A percentile compares a stretch with the other conserved stretches of the same genome.
Evolutionary conservation across 345 rosid species (phyloP).

Genomic region (Citrus cavaleriei): DNA sequence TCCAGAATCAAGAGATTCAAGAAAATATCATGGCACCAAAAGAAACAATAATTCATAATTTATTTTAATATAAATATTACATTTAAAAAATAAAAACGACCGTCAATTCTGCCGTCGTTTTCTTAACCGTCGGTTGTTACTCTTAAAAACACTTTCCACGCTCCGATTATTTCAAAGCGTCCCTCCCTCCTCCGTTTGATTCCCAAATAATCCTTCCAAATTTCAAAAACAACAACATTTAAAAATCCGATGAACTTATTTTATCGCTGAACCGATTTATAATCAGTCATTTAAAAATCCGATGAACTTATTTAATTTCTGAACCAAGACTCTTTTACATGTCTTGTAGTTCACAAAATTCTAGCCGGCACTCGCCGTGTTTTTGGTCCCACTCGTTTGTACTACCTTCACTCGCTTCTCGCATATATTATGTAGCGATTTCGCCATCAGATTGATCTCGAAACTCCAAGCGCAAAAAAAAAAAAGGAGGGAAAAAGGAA

Average conservation of each 20-base stretch:
- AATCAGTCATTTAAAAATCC: slow-evolving; percentile 9
- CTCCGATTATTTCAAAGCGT: background rate
- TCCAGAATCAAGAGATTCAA: background rate
- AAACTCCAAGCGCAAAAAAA: background rate
- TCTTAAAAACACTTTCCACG: background rate
- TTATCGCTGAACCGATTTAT: background rate
- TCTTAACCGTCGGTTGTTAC: background rate
- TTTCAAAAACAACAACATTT: slow-evolving; percentile 10
- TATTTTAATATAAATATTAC: too few species aligned
- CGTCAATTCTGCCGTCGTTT: background rate
- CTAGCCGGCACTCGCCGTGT: slow-evolving; percentile 33
- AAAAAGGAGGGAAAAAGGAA: rapidly evolving
- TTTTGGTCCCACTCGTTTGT: slow-evolving; percentile 37
- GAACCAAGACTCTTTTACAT: background rate
- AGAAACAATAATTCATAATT: background rate
- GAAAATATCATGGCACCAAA: background rate
- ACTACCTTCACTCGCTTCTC: slow-evolving; percentile 3
- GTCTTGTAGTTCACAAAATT: slow-evolving; percentile 18
- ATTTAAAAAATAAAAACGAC: background rate
- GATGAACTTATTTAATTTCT: background rate
- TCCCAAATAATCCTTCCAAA: background rate
- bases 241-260: background rate
- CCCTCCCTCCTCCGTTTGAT: background rate
- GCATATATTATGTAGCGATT: slow-evolving; percentile 11
- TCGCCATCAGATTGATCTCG: slow-evolving; percentile 2